These are phyloP conservation scores for Fusarium scirpi DNA, from an alignment of 2,329 filamentous ascomycete genomes.

Conservation along the genomic window DNA sequence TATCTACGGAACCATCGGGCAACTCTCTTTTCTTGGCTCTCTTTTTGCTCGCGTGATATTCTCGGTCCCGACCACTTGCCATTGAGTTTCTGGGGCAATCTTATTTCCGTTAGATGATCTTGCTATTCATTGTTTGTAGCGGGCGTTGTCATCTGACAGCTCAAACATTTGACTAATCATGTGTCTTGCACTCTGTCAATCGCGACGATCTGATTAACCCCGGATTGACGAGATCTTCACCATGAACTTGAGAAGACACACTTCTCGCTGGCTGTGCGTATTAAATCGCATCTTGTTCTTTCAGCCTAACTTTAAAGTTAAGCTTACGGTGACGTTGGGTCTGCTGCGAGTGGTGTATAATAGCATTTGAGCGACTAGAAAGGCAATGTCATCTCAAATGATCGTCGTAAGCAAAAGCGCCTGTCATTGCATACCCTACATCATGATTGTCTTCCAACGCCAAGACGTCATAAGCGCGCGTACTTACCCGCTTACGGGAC, in stretches of 20 bases:
- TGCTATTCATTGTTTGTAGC: neutral
- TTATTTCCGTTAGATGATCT: neutral
- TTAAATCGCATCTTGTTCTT: neutral
- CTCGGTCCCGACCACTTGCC: neutral
- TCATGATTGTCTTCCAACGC: neutral
- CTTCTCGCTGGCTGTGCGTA: no score
- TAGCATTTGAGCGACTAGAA: neutral
- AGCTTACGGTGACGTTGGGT: neutral
- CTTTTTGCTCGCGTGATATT: neutral
- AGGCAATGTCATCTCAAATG: neutral
- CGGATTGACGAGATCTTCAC: neutral
- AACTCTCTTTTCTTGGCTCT: neutral
- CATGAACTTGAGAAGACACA: no score
- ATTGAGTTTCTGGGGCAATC: neutral
- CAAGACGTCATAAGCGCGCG: neutral
- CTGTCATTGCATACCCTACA: neutral
- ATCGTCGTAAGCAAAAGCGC: neutral
- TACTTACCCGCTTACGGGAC: neutral
- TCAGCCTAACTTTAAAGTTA: slow-evolving; percentile 25
- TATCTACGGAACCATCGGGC: slow-evolving; percentile 7
- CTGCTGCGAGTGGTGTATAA: neutral
- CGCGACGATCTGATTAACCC: neutral
- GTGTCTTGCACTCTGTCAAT: neutral
- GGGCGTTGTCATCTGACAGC: slow-evolving; percentile 8
- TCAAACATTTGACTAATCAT: neutral